Evolutionary conservation across 225 moss, liverwort and hornwort species (phyloP), one percentile per base, ranked within the genome.

Genomic region (Physcomitrium patens): DNA sequence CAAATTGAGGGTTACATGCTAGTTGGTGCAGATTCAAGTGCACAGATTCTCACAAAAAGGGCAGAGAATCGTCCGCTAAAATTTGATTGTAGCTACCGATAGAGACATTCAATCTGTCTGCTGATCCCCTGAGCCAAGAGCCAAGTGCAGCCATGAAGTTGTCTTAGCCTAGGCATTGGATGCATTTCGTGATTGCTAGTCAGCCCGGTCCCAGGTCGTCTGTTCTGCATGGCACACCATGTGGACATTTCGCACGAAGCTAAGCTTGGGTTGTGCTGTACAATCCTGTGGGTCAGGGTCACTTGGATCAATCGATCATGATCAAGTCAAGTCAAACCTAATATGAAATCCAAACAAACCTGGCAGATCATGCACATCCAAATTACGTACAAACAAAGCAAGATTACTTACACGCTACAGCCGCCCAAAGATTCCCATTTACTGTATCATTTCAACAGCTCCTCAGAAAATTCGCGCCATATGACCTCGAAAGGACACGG

Each of bases 101-200:
- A 15, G 49, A 15, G 15, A 12, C 2, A 7, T 58, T 22, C 2
- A n/a, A 74, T 7, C 46, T 47, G 37, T 70, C 46, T 47, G 12
- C 26, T 78, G 18, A 70, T 60, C 65, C 51, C 55, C 60, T 12
- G 14, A 67, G 19, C 8, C 7, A 41, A 23, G 23, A 41, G 78
- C 65, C 7, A 37, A 37, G 31, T 2, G 31, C 31, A 37, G 31
- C 31, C 7, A 37, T 68, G 42, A 12, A n/a, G 12, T 23, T 17
- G 55, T 18, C 61, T 12, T 57, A 57, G 23, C 51, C 51, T 70
- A 26, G 12, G 43, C 75, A 75, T 58, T 75, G 65, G 75, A 57
- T 48, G 75, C 80, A 80, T 70, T 80, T 80, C 51, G 43, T n/a
- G 12, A 19, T 9, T 1, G 66, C 28, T 28, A 28, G 55, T 16